phyloP scores from a whole-genome alignment of 768 basidiomycete species.

The Tricholomella constricta region DNA sequence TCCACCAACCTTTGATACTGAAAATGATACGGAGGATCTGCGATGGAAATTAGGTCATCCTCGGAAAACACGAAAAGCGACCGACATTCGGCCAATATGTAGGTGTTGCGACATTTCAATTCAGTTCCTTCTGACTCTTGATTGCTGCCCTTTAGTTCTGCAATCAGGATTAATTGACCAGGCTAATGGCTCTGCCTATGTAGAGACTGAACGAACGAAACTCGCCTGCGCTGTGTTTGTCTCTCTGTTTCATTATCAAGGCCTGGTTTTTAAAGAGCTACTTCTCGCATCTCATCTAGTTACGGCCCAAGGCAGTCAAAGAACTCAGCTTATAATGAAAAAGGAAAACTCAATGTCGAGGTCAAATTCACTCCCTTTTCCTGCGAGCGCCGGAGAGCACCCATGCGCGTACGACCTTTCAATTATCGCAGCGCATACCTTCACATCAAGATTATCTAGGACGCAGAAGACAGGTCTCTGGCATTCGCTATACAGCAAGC shows the following conservation, averaged over 20 bases:
- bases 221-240: slow-evolving; percentile 95
- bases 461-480: slow-evolving; percentile 90
- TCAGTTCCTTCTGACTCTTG: slow-evolving; percentile 9
- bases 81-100: slow-evolving; percentile 89
- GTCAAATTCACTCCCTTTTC: slow-evolving; percentile 98
- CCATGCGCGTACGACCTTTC: slow-evolving; percentile 70
- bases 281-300: slow-evolving; percentile 35
- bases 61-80: slow-evolving; percentile 52
- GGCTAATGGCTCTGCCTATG: slow-evolving; percentile 96
- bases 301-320: slow-evolving; percentile 88
- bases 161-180: slow-evolving; percentile 89
- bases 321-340: slow-evolving; percentile 80
- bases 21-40: slow-evolving; percentile 25
- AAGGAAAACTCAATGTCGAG: slow-evolving; percentile 89
- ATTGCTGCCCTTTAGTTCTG: slow-evolving; percentile 56
- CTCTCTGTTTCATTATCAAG: slow-evolving; percentile 4
- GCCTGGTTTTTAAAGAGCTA: slow-evolving; percentile 6
- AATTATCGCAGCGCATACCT: slow-evolving; percentile 8
- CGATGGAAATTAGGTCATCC: slow-evolving; percentile 36
- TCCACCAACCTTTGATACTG: slow-evolving; percentile 58
- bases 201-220: slow-evolving; percentile 90
- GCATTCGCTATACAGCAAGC: slow-evolving; percentile 86
- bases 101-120: slow-evolving; percentile 20
- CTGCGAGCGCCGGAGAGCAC: slow-evolving; percentile 72
- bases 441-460: slow-evolving; percentile 49